Percentiles rank a stretch among this genome's conserved stretches.
Evolutionary conservation across 495 filamentous ascomycete species (phyloP).

Genomic region (Geoglossum glabrum): DNA sequence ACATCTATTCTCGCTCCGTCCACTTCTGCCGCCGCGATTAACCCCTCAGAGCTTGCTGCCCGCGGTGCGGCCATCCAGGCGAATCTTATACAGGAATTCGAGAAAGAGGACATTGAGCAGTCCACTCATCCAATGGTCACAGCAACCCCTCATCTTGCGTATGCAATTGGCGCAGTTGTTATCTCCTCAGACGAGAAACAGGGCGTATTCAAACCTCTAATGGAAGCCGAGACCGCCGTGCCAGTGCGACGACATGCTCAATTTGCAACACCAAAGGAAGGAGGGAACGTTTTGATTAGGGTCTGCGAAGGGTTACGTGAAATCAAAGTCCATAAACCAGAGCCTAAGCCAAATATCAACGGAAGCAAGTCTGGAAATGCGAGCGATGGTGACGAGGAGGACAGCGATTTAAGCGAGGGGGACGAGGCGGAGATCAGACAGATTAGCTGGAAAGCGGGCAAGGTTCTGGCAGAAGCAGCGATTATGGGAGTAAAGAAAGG

Average conservation of each 20-base stretch:
- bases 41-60: slow-evolving; percentile 76
- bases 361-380: slow-evolving; percentile 24
- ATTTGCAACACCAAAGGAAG: slow-evolving; percentile 49
- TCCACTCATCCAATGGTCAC: slow-evolving; percentile 91
- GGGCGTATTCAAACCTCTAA: slow-evolving; percentile 54
- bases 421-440: slow-evolving; percentile 81
- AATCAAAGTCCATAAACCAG: slow-evolving; percentile 77
- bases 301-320: slow-evolving; percentile 69
- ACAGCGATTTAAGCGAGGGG: slow-evolving; percentile 47
- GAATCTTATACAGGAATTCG: slow-evolving; percentile 77
- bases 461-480: slow-evolving; percentile 66
- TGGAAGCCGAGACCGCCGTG: slow-evolving; percentile 70
- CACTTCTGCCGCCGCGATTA: slow-evolving; percentile 56
- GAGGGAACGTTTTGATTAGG: slow-evolving; percentile 71
- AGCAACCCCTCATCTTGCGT: slow-evolving; percentile 69
- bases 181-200: slow-evolving; percentile 36
- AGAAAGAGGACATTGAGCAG: slow-evolving; percentile 81
- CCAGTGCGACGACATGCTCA: slow-evolving; percentile 68
- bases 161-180: slow-evolving; percentile 74
- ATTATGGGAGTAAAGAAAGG: slow-evolving; percentile 70
- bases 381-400: slow-evolving; percentile 37
- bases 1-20: slow-evolving; percentile 69
- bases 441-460: slow-evolving; percentile 81
- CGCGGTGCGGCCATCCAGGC: slow-evolving; percentile 92
- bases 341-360: slow-evolving; percentile 42